A percentile compares a stretch with the other conserved stretches of the same genome.
phyloP scores from a whole-genome alignment of 306 rosid species.

The Quercus ilex region DNA sequence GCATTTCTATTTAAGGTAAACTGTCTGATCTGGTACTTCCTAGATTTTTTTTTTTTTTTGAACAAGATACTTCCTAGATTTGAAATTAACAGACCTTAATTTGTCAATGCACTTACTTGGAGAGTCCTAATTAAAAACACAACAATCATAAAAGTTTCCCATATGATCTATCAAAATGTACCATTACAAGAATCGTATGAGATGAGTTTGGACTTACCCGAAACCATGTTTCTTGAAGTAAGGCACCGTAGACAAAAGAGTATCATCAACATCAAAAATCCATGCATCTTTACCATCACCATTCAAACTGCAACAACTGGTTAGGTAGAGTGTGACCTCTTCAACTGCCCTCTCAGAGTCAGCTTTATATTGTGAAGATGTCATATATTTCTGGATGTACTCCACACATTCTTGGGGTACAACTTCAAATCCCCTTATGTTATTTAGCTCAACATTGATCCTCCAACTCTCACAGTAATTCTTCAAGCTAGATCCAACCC shows the following conservation, averaged over 20 bases:
- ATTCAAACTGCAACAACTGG: conserved; percentile 37
- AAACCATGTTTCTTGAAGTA: conserved; percentile 49
- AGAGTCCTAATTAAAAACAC: neutral
- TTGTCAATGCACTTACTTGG: neutral
- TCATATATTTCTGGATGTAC: conserved; percentile 50
- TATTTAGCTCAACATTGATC: conserved; percentile 54
- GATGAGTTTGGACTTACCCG: conserved; percentile 31
- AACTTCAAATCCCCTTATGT: conserved; percentile 42
- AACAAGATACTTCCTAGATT: neutral
- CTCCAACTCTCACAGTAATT: conserved; percentile 81
- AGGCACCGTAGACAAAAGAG: conserved; percentile 71
- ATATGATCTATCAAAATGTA: neutral
- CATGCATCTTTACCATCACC: conserved; percentile 73
- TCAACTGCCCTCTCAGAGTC: conserved; percentile 47
- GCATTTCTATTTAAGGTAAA: no score
- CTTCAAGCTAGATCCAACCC: conserved; percentile 39
- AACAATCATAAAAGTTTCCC: neutral
- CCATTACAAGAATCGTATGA: neutral
- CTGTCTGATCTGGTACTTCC: neutral
- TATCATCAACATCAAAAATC: conserved; percentile 69
- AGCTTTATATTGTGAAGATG: conserved; percentile 44
- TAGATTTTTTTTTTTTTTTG: neutral
- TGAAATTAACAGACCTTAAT: neutral
- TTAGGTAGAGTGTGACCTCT: conserved; percentile 34
- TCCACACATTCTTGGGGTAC: conserved; percentile 67